These are phyloP conservation scores for Penicillium bialowiezense DNA, from an alignment of 495 filamentous ascomycete genomes.

Conservation along the genomic window DNA sequence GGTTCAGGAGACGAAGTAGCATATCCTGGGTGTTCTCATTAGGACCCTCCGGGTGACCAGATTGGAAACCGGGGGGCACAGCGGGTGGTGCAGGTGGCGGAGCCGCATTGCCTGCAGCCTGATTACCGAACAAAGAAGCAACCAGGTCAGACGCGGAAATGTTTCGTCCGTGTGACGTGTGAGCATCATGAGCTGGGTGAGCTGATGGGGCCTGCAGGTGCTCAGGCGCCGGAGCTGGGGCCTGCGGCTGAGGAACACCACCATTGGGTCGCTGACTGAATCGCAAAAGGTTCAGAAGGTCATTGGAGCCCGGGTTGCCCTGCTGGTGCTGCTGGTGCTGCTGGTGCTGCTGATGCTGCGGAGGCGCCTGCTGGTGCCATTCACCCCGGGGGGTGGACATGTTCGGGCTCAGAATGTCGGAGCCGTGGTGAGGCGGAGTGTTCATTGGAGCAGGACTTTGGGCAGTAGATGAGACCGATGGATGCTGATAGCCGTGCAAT, in stretches of 20 bases:
- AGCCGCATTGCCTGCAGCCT: conserved; percentile 27
- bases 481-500: conserved; percentile 42
- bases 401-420: conserved; percentile 49
- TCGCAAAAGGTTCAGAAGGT: conserved; percentile 82
- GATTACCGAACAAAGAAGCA: conserved; percentile 53
- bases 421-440: conserved; percentile 45
- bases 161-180: conserved; percentile 47
- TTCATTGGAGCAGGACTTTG: conserved; percentile 44
- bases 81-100: conserved; percentile 5
- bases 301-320: conserved; percentile 55
- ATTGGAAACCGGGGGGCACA: conserved; percentile 13
- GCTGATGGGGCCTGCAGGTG: conserved; percentile 37
- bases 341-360: too few relatives aligned
- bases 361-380: conserved; percentile 23
- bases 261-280: conserved; percentile 62
- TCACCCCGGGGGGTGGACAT: conserved; percentile 41
- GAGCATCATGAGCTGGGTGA: conserved; percentile 33
- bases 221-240: conserved; percentile 22
- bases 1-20: conserved; percentile 63
- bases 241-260: conserved; percentile 32
- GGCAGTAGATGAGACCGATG: conserved; percentile 44
- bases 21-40: conserved; percentile 60
- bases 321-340: too few relatives aligned
- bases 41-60: conserved; percentile 28
- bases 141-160: conserved; percentile 64